Conservation (phyloP, 2,329 filamentous ascomycete species). For the Paecilomyces dactylethromorphus region DNA sequence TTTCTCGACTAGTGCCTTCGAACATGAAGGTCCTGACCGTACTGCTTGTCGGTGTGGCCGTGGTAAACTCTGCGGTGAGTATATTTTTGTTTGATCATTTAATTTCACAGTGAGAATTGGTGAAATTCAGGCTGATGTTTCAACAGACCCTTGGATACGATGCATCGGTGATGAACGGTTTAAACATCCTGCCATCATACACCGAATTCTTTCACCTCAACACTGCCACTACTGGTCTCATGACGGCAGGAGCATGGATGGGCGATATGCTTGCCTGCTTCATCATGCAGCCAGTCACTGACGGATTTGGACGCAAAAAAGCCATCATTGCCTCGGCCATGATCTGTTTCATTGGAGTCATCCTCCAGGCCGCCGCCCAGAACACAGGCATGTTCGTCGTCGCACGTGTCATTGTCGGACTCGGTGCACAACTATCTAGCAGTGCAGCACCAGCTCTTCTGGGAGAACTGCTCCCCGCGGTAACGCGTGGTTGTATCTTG, state of each 20-base stretch:
- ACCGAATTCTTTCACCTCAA: conserved; percentile 51
- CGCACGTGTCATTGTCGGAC: conserved; percentile 35
- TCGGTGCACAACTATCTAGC: neutral
- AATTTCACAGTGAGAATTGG: neutral
- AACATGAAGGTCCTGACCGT: conserved; percentile 24
- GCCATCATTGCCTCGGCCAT: conserved; percentile 37
- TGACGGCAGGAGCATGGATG: conserved; percentile 51
- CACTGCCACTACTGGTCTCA: conserved; percentile 47
- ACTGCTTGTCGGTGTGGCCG: conserved; percentile 39
- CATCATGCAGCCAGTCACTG: conserved; percentile 36
- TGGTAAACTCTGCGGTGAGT: conserved; percentile 39
- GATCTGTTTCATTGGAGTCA: conserved; percentile 39
- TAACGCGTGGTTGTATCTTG: conserved; percentile 3
- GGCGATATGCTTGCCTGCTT: conserved; percentile 43
- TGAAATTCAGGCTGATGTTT: neutral
- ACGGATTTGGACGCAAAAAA: conserved; percentile 38
- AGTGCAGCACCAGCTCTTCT: neutral
- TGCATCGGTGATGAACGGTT: conserved; percentile 49
- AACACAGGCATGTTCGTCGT: conserved; percentile 47
- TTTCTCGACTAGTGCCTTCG: neutral
- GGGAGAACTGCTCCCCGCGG: conserved; percentile 2
- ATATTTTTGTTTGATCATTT: too few species aligned
- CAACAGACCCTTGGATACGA: conserved; percentile 30
- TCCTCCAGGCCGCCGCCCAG: conserved; percentile 44
- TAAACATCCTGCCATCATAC: conserved; percentile 53